These are phyloP conservation scores for Mycena belliarum DNA, from an alignment of 768 basidiomycete species.

Conservation along the genomic window DNA sequence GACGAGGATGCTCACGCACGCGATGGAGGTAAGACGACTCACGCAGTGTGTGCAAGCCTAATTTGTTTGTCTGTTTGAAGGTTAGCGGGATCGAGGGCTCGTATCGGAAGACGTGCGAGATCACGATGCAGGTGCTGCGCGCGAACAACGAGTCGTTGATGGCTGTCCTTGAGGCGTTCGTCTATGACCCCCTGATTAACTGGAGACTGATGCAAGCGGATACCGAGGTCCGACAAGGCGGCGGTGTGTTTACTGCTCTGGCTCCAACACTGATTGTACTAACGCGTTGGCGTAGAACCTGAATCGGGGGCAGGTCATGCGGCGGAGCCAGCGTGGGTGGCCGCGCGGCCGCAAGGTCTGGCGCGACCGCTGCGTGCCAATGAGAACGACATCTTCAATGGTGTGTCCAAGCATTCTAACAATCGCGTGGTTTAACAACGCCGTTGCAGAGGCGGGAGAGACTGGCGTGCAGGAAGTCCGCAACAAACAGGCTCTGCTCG, in stretches of 20 bases:
- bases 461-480: conserved; percentile 79
- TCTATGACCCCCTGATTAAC: conserved; percentile 97
- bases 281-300: conserved; percentile 15
- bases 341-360: conserved; percentile 76
- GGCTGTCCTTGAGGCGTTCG: conserved; percentile 98
- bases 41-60: too few species aligned
- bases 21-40: conserved; percentile 87
- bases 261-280: neutral
- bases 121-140: conserved; percentile 93
- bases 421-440: neutral
- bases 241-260: too few species aligned
- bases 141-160: conserved; percentile 98
- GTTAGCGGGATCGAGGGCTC: conserved; percentile 98
- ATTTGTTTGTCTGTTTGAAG: conserved; percentile 42
- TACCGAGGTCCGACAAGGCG: conserved; percentile 62
- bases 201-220: conserved; percentile 93
- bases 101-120: conserved; percentile 94
- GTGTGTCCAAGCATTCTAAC: conserved; percentile 37
- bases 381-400: conserved; percentile 93
- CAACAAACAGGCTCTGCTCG: conserved; percentile 87
- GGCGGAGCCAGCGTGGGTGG: conserved; percentile 63
- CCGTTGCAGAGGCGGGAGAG: conserved; percentile 46
- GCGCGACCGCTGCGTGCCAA: conserved; percentile 83
- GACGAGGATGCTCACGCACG: conserved; percentile 97
- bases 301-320: conserved; percentile 42